Conservation (phyloP, 176 grass and related monocot genomes). For the Typha latifolia region DNA sequence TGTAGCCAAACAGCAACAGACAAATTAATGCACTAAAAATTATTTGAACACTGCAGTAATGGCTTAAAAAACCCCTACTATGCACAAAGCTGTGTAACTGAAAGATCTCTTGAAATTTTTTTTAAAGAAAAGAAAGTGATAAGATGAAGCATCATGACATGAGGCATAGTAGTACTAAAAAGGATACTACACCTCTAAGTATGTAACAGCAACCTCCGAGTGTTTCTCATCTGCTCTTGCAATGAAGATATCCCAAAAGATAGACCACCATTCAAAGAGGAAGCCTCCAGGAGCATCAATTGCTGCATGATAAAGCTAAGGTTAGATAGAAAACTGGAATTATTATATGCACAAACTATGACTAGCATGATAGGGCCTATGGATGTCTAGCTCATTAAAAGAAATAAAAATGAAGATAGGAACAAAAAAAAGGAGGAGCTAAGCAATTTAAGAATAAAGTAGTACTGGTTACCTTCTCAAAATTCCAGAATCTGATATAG, state of each 20-base stretch:
- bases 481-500: no score
- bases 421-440: no score
- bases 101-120: background rate
- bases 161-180: background rate
- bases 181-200: slow-evolving; percentile 19
- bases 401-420: no score
- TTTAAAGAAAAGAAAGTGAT: no score
- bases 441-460: no score
- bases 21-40: no score
- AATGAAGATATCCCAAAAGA: slow-evolving; percentile 77
- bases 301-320: slow-evolving; percentile 12
- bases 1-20: no score
- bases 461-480: no score
- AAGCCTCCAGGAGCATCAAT: slow-evolving; percentile 72
- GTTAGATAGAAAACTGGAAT: background rate
- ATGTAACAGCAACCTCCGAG: slow-evolving; percentile 11
- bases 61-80: background rate
- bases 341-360: no score
- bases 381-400: no score
- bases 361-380: no score
- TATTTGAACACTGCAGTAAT: no score
- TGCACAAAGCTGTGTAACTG: background rate
- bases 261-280: slow-evolving; percentile 83
- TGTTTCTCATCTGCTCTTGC: slow-evolving; percentile 44
- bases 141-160: background rate